Evolutionary conservation across 352 stramenopile genomes (phyloP).

Genomic region (Phytophthora aleatoria): DNA sequence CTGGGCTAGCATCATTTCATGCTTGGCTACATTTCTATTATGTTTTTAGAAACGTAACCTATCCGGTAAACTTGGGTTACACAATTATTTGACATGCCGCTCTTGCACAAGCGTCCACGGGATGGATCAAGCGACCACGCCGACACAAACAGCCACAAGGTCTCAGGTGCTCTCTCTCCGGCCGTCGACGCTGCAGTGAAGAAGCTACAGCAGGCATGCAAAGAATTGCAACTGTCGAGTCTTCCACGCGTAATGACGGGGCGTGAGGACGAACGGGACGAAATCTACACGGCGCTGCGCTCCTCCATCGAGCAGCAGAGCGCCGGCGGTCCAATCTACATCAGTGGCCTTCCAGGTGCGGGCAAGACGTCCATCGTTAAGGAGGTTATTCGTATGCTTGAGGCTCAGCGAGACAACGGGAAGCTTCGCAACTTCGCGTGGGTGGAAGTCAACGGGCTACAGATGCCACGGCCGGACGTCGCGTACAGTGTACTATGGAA

Average conservation of each 20-base stretch:
- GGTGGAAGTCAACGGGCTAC: constrained; percentile 74
- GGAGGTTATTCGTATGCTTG: constrained; percentile 60
- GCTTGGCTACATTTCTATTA: too few relatives aligned
- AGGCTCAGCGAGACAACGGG: constrained; percentile 38
- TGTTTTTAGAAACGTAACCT: too few relatives aligned
- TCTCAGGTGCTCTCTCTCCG: background rate
- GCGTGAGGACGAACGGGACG: constrained; percentile 60
- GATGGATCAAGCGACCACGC: background rate
- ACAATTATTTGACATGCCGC: background rate
- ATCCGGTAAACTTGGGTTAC: background rate
- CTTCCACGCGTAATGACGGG: constrained; percentile 57
- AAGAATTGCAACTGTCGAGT: constrained; percentile 69
- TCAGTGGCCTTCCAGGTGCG: constrained; percentile 68
- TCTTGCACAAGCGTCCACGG: constrained; percentile 18
- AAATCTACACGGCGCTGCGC: constrained; percentile 61
- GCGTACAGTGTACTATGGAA: constrained; percentile 73
- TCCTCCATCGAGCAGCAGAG: constrained; percentile 59
- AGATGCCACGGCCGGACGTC: constrained; percentile 68
- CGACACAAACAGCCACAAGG: background rate
- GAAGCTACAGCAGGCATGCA: constrained; percentile 56
- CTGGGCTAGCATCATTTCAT: background rate
- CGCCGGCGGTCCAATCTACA: constrained; percentile 64
- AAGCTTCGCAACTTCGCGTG: constrained; percentile 55
- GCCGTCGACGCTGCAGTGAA: constrained; percentile 19
- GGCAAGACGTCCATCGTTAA: constrained; percentile 80